phyloP scores from a whole-genome alignment of 2,329 filamentous ascomycete species.

The Colletotrichum noveboracense region DNA sequence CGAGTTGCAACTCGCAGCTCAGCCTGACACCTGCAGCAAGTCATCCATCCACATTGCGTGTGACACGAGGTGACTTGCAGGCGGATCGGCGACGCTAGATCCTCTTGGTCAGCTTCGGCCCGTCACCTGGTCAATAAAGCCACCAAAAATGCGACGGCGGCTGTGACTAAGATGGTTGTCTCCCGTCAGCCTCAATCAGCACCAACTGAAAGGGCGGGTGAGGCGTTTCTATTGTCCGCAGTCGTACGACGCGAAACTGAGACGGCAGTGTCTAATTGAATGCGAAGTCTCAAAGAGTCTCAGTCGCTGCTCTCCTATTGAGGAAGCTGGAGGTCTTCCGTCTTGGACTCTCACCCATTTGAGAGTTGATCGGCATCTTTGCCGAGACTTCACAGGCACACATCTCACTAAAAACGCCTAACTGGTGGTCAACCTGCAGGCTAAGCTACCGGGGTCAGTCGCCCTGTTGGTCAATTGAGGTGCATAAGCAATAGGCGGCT shows the following conservation, averaged over 20 bases:
- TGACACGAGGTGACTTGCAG: neutral
- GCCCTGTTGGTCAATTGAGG: neutral
- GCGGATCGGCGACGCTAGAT: conserved; percentile 11
- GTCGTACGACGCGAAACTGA: neutral
- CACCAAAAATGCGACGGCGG: neutral
- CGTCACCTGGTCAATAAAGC: neutral
- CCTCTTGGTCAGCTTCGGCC: neutral
- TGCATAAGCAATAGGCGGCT: neutral
- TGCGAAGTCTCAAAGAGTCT: neutral
- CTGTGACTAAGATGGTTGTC: neutral
- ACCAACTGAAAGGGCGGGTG: neutral
- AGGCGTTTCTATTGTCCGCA: neutral
- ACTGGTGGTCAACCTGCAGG: neutral
- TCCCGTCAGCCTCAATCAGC: neutral
- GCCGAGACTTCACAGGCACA: neutral
- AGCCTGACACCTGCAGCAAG: neutral
- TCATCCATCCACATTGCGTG: neutral
- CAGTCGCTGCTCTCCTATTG: neutral
- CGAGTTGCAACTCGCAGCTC: neutral
- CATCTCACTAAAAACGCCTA: neutral
- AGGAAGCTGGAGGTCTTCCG: neutral
- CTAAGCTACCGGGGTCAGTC: neutral
- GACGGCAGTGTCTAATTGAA: neutral
- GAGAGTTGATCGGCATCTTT: neutral
- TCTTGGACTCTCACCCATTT: neutral